Evolutionary conservation across 1,139 yeast species (phyloP).

Genomic region (Pichia sp.): DNA sequence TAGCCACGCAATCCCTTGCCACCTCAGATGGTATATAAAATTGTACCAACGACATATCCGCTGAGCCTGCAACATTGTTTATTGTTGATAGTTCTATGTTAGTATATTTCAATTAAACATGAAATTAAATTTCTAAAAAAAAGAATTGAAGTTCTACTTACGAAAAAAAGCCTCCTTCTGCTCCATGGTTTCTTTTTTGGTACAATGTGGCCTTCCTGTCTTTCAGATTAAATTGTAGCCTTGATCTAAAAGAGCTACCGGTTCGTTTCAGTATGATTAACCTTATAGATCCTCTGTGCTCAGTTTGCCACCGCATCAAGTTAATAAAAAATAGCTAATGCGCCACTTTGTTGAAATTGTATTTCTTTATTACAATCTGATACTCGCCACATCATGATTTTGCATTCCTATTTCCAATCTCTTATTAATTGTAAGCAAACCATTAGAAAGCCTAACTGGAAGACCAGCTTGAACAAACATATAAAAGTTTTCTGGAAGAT

Average conservation of each 20-base stretch:
- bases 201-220: too few relatives aligned
- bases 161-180: slow-evolving; percentile 14
- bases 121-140: too few relatives aligned
- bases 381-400: slow-evolving; percentile 2
- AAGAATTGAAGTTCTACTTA: slow-evolving; percentile 1
- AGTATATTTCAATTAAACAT: too few relatives aligned
- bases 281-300: neutral
- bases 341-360: neutral
- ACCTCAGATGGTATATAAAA: slow-evolving; percentile 88
- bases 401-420: neutral
- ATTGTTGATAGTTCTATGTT: slow-evolving; percentile 2
- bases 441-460: too few relatives aligned
- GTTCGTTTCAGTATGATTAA: too few relatives aligned
- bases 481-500: neutral
- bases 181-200: neutral
- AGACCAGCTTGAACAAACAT: too few relatives aligned
- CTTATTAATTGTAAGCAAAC: too few relatives aligned
- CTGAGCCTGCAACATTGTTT: slow-evolving; percentile 48
- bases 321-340: neutral
- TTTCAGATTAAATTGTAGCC: too few relatives aligned
- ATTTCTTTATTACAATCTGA: too few relatives aligned
- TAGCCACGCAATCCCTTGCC: slow-evolving; percentile 78
- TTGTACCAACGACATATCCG: slow-evolving; percentile 92
- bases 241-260: too few relatives aligned
- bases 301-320: neutral